Evolutionary conservation across 2,329 filamentous ascomycete species (phyloP).

Genomic region (Elsinoe ampelina): DNA sequence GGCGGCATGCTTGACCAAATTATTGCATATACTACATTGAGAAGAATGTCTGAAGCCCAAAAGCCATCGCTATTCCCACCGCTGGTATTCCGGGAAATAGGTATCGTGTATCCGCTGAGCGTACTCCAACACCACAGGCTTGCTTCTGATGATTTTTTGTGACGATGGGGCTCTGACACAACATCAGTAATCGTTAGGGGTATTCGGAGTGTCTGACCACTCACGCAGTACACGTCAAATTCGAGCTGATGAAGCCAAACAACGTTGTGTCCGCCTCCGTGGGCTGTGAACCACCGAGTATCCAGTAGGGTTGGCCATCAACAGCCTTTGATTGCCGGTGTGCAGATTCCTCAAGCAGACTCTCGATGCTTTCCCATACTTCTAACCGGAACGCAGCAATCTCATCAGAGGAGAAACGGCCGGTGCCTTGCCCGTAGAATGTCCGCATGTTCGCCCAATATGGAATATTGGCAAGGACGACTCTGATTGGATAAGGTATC

Average conservation of each 20-base stretch:
- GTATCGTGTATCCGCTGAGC: constrained; percentile 45
- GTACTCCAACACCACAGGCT: constrained; percentile 47
- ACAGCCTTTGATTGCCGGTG: constrained; percentile 24
- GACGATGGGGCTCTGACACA: constrained; percentile 39
- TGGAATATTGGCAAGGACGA: constrained; percentile 43
- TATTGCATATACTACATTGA: neutral
- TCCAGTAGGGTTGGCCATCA: constrained; percentile 44
- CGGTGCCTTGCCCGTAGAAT: constrained; percentile 50
- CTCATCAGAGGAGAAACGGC: constrained; percentile 44
- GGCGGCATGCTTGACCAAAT: neutral
- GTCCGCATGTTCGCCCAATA: constrained; percentile 36
- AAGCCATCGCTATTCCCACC: neutral
- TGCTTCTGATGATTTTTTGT: constrained; percentile 35
- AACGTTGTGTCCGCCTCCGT: constrained; percentile 50
- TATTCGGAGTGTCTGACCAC: constrained; percentile 22
- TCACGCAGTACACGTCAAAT: constrained; percentile 46
- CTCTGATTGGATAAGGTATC: constrained; percentile 44
- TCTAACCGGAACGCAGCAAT: constrained; percentile 38
- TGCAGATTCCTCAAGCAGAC: constrained; percentile 31
- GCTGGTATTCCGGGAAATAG: constrained; percentile 51
- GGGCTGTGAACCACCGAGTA: constrained; percentile 44
- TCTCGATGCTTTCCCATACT: constrained; percentile 44
- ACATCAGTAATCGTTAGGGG: constrained; percentile 9
- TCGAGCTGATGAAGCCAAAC: constrained; percentile 50
- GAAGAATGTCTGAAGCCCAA: neutral